phyloP scores from a whole-genome alignment of 2,329 filamentous ascomycete genomes.

The Endoconidiophora laricicola region DNA sequence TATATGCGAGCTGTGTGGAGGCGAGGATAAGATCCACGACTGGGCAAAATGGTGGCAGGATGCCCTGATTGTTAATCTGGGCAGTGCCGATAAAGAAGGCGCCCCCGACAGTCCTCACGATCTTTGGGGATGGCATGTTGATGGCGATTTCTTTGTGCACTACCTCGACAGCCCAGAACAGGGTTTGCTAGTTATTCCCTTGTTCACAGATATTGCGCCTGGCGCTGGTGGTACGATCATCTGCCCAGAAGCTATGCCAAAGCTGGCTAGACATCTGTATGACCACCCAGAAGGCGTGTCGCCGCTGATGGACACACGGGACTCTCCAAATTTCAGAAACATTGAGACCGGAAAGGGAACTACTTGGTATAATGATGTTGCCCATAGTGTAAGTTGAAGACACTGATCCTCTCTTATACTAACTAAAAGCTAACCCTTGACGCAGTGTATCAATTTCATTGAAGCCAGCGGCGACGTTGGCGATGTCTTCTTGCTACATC shows the following conservation, averaged over 20 bases:
- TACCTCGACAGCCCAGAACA: conserved; percentile 57
- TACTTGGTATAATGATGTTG: conserved; percentile 28
- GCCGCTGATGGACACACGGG: conserved; percentile 45
- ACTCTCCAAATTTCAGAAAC: conserved; percentile 27
- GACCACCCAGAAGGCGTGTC: conserved; percentile 48
- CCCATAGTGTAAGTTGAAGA: conserved; percentile 14
- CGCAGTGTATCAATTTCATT: conserved; percentile 29
- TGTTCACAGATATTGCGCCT: conserved; percentile 46
- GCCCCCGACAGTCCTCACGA: conserved; percentile 33
- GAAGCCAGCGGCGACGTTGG: conserved; percentile 37
- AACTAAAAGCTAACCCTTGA: background rate
- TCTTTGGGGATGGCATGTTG: conserved; percentile 47
- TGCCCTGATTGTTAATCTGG: conserved; percentile 53
- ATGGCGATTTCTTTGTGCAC: conserved; percentile 58
- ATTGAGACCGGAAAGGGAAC: conserved; percentile 23
- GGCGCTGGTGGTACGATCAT: conserved; percentile 49
- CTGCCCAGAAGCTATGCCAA: conserved; percentile 40
- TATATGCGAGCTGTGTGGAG: conserved; percentile 49
- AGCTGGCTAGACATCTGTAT: conserved; percentile 40
- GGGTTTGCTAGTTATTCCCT: conserved; percentile 48
- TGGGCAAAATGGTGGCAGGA: conserved; percentile 44
- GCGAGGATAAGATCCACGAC: conserved; percentile 35
- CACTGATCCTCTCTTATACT: background rate
- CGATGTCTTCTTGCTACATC: conserved; percentile 42
- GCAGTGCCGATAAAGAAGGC: conserved; percentile 34